Evolutionary conservation across 2,329 filamentous ascomycete genomes (phyloP).

Genomic region (Pseudocercospora ulei): DNA sequence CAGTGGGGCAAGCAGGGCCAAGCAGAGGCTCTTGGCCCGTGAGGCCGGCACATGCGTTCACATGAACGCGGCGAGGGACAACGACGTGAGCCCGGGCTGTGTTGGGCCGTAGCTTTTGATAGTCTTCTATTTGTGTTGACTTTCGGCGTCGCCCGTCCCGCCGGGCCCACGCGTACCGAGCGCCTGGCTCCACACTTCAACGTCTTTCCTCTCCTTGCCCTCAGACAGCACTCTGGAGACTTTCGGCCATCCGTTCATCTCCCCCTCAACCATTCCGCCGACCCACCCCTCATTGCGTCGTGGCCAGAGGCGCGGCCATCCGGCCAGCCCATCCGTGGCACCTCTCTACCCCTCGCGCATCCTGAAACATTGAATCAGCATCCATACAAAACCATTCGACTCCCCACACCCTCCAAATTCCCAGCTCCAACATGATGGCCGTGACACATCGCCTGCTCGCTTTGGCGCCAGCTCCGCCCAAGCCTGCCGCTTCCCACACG

Average conservation of each 20-base stretch:
- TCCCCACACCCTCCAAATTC: slow-evolving; percentile 8
- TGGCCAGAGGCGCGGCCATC: slow-evolving; percentile 6
- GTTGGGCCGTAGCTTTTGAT: slow-evolving; percentile 5
- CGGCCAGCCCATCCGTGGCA: slow-evolving; percentile 13
- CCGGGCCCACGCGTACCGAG: no score
- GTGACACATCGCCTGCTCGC: slow-evolving; percentile 13
- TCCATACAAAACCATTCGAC: slow-evolving; percentile 5
- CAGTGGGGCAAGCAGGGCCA: slow-evolving; percentile 31
- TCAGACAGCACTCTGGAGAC: background rate
- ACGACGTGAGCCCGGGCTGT: background rate
- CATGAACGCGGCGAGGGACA: slow-evolving; percentile 22
- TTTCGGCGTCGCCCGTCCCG: no score
- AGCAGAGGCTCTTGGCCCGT: slow-evolving; percentile 27
- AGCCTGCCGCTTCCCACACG: slow-evolving; percentile 10
- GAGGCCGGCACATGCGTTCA: slow-evolving; percentile 29
- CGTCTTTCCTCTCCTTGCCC: slow-evolving; percentile 1
- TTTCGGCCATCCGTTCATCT: slow-evolving; percentile 3
- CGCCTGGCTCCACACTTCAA: no score
- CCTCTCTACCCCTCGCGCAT: slow-evolving; percentile 13
- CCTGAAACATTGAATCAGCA: slow-evolving; percentile 8
- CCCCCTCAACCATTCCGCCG: background rate
- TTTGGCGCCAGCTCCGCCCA: slow-evolving; percentile 19
- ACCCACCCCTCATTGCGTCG: slow-evolving; percentile 5
- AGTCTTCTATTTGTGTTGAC: slow-evolving; percentile 2
- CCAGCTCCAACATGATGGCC: slow-evolving; percentile 13